These are phyloP conservation scores for Neurospora sp. DNA, from an alignment of 2,329 filamentous ascomycete species.

Conservation along the genomic window DNA sequence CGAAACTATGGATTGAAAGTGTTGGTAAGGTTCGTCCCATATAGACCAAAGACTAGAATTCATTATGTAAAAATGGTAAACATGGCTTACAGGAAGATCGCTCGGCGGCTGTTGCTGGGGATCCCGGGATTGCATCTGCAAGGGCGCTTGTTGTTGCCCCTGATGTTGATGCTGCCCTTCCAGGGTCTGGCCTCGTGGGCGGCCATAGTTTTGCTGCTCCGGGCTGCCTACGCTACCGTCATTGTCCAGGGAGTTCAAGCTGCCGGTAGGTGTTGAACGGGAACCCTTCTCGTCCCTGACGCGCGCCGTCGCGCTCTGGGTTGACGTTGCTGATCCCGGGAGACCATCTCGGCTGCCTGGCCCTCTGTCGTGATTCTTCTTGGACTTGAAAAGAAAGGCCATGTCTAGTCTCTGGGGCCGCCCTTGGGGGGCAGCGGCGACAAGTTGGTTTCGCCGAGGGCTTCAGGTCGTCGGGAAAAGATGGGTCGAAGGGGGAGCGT, in stretches of 20 bases:
- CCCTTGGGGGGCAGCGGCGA: constrained; percentile 24
- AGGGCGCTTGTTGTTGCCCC: constrained; percentile 22
- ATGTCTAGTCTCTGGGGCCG: constrained; percentile 40
- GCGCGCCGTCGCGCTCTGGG: constrained; percentile 39
- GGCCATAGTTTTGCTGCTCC: constrained; percentile 47
- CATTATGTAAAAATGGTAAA: not conserved
- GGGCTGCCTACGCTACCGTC: constrained; percentile 50
- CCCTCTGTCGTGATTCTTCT: constrained; percentile 61
- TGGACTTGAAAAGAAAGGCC: constrained; percentile 77
- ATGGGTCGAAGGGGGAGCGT: not conserved
- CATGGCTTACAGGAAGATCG: constrained; percentile 33
- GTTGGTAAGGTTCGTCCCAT: not conserved
- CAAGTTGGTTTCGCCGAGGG: not conserved
- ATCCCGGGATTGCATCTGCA: not conserved
- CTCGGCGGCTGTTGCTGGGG: constrained; percentile 20
- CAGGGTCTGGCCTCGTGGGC: constrained; percentile 41
- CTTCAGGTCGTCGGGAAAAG: not conserved
- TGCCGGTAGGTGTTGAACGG: constrained; percentile 66
- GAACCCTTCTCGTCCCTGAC: constrained; percentile 46
- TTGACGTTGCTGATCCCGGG: constrained; percentile 35
- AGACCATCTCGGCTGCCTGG: constrained; percentile 45
- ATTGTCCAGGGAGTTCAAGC: constrained; percentile 62
- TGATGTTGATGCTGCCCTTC: constrained; percentile 38
- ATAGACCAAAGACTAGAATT: not conserved
- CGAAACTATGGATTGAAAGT: constrained; percentile 33